A percentile compares a stretch with the other conserved stretches of the same genome.
These are phyloP conservation scores for Podaxis mareebaensis DNA, from an alignment of 768 basidiomycete species.

Conservation along the genomic window DNA sequence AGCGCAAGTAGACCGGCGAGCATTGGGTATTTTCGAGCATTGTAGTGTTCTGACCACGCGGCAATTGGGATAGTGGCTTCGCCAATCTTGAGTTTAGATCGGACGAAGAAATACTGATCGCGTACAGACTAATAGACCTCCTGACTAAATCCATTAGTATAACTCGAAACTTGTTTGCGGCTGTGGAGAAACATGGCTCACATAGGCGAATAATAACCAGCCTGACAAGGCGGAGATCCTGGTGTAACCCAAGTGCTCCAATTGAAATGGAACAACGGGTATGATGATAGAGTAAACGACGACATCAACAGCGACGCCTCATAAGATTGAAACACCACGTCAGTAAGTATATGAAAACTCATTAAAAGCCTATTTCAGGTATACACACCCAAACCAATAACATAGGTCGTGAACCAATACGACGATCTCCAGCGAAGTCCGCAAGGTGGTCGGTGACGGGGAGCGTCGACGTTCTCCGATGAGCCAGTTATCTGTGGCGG, in stretches of 20 bases:
- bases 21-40: slow-evolving; percentile 48
- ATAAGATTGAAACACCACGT: not conserved
- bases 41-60: slow-evolving; percentile 51
- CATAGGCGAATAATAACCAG: slow-evolving; percentile 63
- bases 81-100: not conserved
- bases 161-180: not conserved
- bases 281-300: slow-evolving; percentile 64
- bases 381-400: slow-evolving; percentile 48
- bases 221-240: slow-evolving; percentile 52
- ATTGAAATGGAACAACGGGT: slow-evolving; percentile 65
- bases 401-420: slow-evolving; percentile 53
- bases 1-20: slow-evolving; percentile 50
- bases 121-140: slow-evolving; percentile 56
- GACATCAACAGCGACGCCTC: slow-evolving; percentile 50
- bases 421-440: slow-evolving; percentile 62
- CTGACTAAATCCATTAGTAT: slow-evolving; percentile 39
- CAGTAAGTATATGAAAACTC: not conserved
- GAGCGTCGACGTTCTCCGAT: not conserved
- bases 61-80: slow-evolving; percentile 60
- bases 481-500: not conserved
- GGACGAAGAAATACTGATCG: not conserved
- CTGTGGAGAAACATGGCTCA: slow-evolving; percentile 27
- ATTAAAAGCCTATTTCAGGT: not conserved
- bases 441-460: slow-evolving; percentile 28
- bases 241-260: slow-evolving; percentile 47